Conservation (phyloP, 148 eudicot species). For the Polygonum maritimum region DNA sequence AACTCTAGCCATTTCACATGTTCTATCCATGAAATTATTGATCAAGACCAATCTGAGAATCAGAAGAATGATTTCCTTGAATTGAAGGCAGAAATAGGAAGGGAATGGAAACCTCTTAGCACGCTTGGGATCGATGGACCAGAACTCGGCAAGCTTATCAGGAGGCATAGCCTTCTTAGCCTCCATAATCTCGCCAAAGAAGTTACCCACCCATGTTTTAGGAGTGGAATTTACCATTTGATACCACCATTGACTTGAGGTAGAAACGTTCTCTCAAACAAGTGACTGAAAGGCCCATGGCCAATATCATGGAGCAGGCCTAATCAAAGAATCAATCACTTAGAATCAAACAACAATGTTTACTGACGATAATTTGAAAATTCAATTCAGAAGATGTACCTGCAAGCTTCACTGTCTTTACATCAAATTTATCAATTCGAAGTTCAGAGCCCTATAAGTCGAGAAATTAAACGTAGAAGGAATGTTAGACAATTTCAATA, state of each 20-base stretch:
- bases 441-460: slow-evolving; percentile 69
- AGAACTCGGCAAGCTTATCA: too few relatives aligned
- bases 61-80: too few relatives aligned
- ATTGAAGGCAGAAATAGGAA: too few relatives aligned
- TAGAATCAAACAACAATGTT: background rate
- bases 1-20: too few relatives aligned
- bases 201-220: too few relatives aligned
- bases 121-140: too few relatives aligned
- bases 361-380: background rate
- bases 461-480: background rate
- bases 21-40: too few relatives aligned
- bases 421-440: slow-evolving; percentile 59
- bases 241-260: slow-evolving; percentile 55
- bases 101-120: too few relatives aligned
- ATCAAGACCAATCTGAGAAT: too few relatives aligned
- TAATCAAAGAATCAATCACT: slow-evolving; percentile 11
- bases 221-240: slow-evolving; percentile 44
- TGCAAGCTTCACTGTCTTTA: slow-evolving; percentile 77
- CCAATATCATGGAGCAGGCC: slow-evolving; percentile 95
- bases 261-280: slow-evolving; percentile 80
- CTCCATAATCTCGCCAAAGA: too few relatives aligned
- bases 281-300: slow-evolving; percentile 97
- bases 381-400: slow-evolving; percentile 25
- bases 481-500: background rate
- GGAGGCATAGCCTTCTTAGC: too few relatives aligned